Evolutionary conservation across 345 rosid genomes (phyloP).

Genomic region (Linum usitatissimum): DNA sequence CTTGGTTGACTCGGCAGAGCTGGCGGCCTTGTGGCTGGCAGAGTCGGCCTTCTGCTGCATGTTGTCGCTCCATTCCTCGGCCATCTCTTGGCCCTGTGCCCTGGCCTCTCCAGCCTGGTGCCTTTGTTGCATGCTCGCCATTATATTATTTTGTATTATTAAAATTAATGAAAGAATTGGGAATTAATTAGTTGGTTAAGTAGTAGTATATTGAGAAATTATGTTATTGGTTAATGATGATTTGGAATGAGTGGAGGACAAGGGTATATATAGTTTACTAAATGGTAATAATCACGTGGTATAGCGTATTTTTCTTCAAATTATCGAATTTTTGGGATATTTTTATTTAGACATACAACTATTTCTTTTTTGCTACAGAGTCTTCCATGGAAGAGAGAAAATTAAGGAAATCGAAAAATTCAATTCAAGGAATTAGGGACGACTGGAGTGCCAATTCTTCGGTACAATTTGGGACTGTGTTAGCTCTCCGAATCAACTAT

Average conservation of each 20-base stretch:
- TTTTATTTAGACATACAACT: too few relatives aligned
- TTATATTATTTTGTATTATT: background rate
- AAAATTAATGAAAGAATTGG: background rate
- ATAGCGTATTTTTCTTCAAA: background rate
- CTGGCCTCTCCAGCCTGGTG: background rate
- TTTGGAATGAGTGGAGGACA: background rate
- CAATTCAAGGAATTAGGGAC: too few relatives aligned
- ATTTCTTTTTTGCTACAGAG: too few relatives aligned
- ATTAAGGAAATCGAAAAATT: too few relatives aligned
- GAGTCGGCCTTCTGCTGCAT: conserved; percentile 1
- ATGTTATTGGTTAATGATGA: background rate
- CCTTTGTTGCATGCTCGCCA: conserved; percentile 15
- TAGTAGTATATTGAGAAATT: background rate
- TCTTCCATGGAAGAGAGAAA: too few relatives aligned
- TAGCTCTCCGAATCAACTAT: too few relatives aligned
- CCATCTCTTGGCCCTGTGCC: conserved; percentile 10
- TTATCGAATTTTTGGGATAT: too few relatives aligned
- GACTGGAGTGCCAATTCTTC: too few relatives aligned
- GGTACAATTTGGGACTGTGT: too few relatives aligned
- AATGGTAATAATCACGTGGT: background rate
- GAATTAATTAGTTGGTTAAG: background rate
- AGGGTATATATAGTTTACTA: background rate
- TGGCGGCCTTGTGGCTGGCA: conserved; percentile 10
- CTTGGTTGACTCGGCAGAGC: background rate
- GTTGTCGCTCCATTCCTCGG: background rate